These are phyloP conservation scores for Exophiala sp. DNA, from an alignment of 2,329 filamentous ascomycete species.

Conservation along the genomic window DNA sequence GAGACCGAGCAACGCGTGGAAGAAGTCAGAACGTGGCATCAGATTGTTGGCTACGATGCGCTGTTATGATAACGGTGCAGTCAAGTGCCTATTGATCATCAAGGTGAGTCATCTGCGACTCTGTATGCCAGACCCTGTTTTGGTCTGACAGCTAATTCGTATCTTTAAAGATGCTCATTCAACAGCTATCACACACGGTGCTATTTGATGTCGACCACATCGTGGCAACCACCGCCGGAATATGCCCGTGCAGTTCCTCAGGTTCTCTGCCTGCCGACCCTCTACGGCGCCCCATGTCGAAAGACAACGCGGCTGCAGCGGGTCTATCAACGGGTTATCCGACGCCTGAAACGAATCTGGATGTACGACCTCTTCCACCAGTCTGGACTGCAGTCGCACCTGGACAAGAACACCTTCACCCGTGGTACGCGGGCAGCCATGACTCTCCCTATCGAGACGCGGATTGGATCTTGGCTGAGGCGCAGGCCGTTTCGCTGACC, in stretches of 20 bases:
- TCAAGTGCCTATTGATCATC: constrained; percentile 17
- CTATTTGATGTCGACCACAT: constrained; percentile 26
- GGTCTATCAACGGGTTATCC: constrained; percentile 5
- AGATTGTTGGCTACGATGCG: constrained; percentile 18
- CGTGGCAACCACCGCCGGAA: constrained; percentile 13
- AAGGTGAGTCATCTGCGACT: constrained; percentile 7
- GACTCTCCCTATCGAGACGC: constrained; percentile 12
- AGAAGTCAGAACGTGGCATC: constrained; percentile 21
- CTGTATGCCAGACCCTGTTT: no score
- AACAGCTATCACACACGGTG: constrained; percentile 25
- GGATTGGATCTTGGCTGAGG: constrained; percentile 15
- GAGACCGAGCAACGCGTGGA: constrained; percentile 26
- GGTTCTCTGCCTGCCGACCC: constrained; percentile 5
- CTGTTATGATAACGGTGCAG: constrained; percentile 20
- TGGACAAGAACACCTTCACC: constrained; percentile 3
- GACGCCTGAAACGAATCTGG: constrained; percentile 11
- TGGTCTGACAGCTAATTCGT: background rate
- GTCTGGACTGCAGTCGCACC: constrained; percentile 2
- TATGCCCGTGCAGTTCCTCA: constrained; percentile 10
- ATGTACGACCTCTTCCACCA: constrained; percentile 5
- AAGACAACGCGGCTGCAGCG: background rate
- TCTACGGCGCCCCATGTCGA: constrained; percentile 4
- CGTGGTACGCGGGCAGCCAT: background rate
- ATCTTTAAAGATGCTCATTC: constrained; percentile 17
- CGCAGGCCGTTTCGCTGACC: constrained; percentile 13